Percentiles rank a stretch among this genome's conserved stretches.
phyloP scores from a whole-genome alignment of 805 yeast species.

The Saccharomyces cerevisiae region DNA sequence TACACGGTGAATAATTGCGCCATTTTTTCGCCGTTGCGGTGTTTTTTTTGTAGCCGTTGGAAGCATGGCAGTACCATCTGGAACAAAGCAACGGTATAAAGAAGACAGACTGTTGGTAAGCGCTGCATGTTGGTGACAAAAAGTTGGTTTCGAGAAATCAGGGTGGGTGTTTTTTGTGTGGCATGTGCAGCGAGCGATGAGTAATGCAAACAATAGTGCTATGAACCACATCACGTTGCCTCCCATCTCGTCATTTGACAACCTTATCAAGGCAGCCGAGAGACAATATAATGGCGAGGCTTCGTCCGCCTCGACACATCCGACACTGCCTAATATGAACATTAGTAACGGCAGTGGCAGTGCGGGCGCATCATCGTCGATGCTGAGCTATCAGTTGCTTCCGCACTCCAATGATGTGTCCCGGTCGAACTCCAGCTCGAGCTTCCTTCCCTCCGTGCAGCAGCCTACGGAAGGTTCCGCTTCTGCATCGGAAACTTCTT shows the following conservation, averaged over 20 bases:
- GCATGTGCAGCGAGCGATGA: not conserved
- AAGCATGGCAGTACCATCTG: not conserved
- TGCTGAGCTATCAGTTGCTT: conserved; percentile 9
- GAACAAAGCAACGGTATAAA: not conserved
- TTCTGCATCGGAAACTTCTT: conserved; percentile 8
- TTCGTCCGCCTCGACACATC: not conserved
- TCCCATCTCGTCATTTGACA: conserved; percentile 28
- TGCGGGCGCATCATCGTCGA: conserved; percentile 4
- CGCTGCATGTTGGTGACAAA: not conserved
- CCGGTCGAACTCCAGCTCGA: conserved; percentile 7
- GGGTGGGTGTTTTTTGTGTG: not conserved
- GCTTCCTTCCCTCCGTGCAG: conserved; percentile 21
- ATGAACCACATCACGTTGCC: conserved; percentile 14
- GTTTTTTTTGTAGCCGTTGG: not conserved
- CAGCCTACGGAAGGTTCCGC: conserved; percentile 10
- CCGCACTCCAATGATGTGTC: conserved; percentile 2
- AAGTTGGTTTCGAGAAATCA: not conserved
- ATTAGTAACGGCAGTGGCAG: not conserved
- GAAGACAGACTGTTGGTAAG: not conserved
- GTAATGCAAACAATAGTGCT: not conserved
- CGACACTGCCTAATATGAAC: conserved; percentile 1
- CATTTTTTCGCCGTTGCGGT: not conserved
- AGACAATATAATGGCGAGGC: conserved; percentile 10
- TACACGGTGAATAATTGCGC: not conserved
- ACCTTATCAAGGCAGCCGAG: conserved; percentile 23